These are phyloP conservation scores for Aureobasidium sp. DNA, from an alignment of 2,329 filamentous ascomycete genomes.

Conservation along the genomic window DNA sequence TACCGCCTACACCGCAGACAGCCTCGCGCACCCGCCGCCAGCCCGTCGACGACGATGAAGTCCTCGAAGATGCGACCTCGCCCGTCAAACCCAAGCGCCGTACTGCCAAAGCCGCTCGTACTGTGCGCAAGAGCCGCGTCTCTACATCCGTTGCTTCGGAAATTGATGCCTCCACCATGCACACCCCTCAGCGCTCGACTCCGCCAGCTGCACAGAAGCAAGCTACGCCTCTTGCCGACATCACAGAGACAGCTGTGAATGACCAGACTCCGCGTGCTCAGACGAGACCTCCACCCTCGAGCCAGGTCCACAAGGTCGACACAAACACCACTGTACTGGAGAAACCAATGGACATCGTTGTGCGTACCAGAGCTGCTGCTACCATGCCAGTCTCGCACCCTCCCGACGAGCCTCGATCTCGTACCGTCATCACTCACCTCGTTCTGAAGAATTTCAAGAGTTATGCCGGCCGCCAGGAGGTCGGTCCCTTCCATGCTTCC, in stretches of 20 bases:
- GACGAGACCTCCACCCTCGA: slow-evolving; percentile 28
- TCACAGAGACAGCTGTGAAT: slow-evolving; percentile 62
- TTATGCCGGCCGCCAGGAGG: slow-evolving; percentile 90
- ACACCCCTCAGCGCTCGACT: slow-evolving; percentile 44
- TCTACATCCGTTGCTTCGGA: slow-evolving; percentile 23
- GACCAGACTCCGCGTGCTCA: slow-evolving; percentile 35
- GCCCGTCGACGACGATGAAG: slow-evolving; percentile 46
- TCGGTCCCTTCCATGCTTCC: slow-evolving; percentile 92
- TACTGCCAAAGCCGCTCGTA: slow-evolving; percentile 45
- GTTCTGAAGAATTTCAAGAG: slow-evolving; percentile 98
- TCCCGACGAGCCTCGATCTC: slow-evolving; percentile 68
- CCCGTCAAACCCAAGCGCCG: slow-evolving; percentile 61
- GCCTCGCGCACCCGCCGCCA: slow-evolving; percentile 38
- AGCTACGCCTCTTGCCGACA: slow-evolving; percentile 62
- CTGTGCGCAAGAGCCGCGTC: slow-evolving; percentile 33
- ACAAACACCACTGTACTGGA: slow-evolving; percentile 73
- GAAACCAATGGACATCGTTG: slow-evolving; percentile 86
- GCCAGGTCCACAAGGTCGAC: slow-evolving; percentile 61
- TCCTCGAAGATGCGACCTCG: slow-evolving; percentile 43
- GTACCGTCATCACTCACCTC: slow-evolving; percentile 88
- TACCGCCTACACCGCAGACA: slow-evolving; percentile 40
- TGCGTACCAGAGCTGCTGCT: slow-evolving; percentile 71
- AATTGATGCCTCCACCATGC: slow-evolving; percentile 28
- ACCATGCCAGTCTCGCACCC: slow-evolving; percentile 58
- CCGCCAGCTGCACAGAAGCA: slow-evolving; percentile 35